Base-by-base conservation (phyloP, 1,284 basidiomycete species). In the Boletus smithii region DNA sequence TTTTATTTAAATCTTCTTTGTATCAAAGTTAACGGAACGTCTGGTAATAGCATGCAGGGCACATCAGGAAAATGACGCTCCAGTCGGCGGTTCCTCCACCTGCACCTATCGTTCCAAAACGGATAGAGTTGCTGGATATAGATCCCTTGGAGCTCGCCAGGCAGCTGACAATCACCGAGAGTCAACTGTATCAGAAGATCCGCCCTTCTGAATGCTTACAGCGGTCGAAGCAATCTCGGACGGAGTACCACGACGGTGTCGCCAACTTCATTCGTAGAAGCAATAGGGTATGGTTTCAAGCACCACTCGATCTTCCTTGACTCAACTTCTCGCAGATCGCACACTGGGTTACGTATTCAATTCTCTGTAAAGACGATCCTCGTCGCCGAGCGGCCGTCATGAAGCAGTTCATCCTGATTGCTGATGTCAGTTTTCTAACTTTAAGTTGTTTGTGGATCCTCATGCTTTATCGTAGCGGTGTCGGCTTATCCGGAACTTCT, bases 141-240 rank as follows among this genome's bases (percentile, higher is more conserved):
- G 86, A 91, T 57, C 76, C 88, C 1, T 60, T 87, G n/a, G 89
- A 92, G 62, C 63, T 91, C 10, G 88, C 88, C 0, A 75, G 89
- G 23, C 89, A 92, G 65, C 67, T 92, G 48, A 91, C 89, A 0
- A 75, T 91, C 50, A 77, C 85, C 65, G 89, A 92, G 63, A 79
- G 79, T 48, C 74, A 76, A 13, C 68, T 90, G 42, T 91, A 88
- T 67, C 71, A 75, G 57, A 79, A 77, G 57, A 86, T 92, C 55
- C 74, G 76, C 43, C 78, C 85, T 1, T 81, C 80, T 48, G 88
- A 92, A 61, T 85, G 89, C 59, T 67, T 92, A 14, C 74, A 75
- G 51, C 77, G 81, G 8, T 79, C 78, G 11, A 71, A 74, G 46
- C 76, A 79, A 53, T 72, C 73, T n/a, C 72, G 67, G 42, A 69